phyloP scores from a whole-genome alignment of 2,329 filamentous ascomycete genomes.

The Colletotrichum salicis region DNA sequence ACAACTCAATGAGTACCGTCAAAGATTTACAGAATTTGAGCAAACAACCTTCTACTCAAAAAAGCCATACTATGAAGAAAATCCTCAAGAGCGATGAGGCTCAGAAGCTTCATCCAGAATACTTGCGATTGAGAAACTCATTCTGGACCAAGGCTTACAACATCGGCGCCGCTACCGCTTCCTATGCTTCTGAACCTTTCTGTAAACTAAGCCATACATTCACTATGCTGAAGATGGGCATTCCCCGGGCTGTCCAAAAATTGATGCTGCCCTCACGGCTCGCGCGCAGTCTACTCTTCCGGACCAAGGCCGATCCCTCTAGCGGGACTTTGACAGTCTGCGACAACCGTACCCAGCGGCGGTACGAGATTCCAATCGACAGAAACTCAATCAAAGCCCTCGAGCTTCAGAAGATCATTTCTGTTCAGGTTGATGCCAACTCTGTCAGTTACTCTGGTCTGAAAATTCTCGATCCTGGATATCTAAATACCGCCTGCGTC shows the following conservation, averaged over 20 bases:
- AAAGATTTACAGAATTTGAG: background rate
- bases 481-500: conserved; percentile 15
- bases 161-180: background rate
- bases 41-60: background rate
- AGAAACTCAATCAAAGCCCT: conserved; percentile 45
- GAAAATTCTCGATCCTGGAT: conserved; percentile 12
- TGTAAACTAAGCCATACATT: background rate
- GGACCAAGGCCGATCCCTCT: background rate
- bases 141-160: background rate
- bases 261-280: background rate
- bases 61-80: background rate
- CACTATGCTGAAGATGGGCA: background rate
- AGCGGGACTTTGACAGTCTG: background rate
- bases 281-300: background rate
- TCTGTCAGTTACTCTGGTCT: background rate
- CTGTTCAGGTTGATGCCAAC: conserved; percentile 39
- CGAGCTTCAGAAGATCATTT: conserved; percentile 44
- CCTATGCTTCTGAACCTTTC: background rate
- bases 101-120: background rate
- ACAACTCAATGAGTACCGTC: background rate
- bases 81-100: background rate
- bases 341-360: conserved; percentile 43
- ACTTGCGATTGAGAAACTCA: background rate
- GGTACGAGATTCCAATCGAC: conserved; percentile 45
- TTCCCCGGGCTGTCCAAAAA: background rate